Base-by-base conservation (phyloP, 148 eudicot species). In the Heliosperma pusillum region DNA sequence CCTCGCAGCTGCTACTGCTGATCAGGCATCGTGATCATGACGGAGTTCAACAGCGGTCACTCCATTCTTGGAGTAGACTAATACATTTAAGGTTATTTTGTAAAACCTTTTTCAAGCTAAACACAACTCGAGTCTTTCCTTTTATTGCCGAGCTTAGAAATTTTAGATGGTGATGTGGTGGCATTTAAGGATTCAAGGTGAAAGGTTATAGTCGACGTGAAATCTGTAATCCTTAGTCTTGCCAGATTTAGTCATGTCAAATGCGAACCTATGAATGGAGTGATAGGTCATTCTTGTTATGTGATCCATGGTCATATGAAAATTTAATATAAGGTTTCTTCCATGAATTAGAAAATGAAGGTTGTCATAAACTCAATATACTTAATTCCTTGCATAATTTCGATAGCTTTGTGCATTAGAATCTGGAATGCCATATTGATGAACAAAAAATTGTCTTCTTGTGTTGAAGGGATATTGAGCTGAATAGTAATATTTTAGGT, bases 1-100 rank as follows among this genome's bases (percentile, higher is more conserved):
- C 29, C 82, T 92, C 19, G 85, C 93, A 73, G 89, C 96, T 75
- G 70, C 71, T 13, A 73, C 74, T 16, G 77, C 80, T 60, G 80
- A 81, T 15, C 70, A 73, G 66, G 59, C 78, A 52, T 60, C 78
- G 25, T 73, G 74, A 73, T 77, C 40, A 33, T 2, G 2, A 45
- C 60, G 12, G 19, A 7, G 25, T 47, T 53, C 53, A 15, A 27
- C 15, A 36, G 12, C 64, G 6, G 5, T 21, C 42, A 60, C 65
- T 66, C 44, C 75, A 75, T 71, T 75, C 71, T 36, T 75, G 55
- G 61, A 53, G 52, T 57, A 56, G 3, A 11, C 17, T 12, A 11
- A 47, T 47, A 47, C 53, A 11, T 2, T 17, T 50, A 11, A 50
- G 53, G 42, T 36, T 36, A 36, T 50, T 50, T 50, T 11, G 10